Evolutionary conservation across 345 rosid genomes (phyloP).

Genomic region (Euclidium syriacum): DNA sequence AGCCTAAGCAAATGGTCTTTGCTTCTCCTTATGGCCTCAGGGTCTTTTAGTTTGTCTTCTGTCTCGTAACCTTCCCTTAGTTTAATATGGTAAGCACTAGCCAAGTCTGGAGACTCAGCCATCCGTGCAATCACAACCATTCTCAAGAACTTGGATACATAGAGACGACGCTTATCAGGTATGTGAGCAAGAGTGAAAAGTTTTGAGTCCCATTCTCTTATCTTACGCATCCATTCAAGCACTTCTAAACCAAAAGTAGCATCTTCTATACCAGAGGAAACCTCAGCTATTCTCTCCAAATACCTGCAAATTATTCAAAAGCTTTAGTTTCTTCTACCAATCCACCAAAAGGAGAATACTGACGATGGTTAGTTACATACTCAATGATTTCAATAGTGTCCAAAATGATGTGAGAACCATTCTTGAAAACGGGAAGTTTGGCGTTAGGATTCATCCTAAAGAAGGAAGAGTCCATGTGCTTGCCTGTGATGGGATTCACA

Average conservation of each 20-base stretch:
- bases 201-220: constrained; percentile 71
- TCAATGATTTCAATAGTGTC: constrained; percentile 72
- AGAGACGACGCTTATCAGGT: constrained; percentile 49
- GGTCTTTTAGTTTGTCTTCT: constrained; percentile 62
- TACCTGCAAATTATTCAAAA: constrained; percentile 46
- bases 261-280: constrained; percentile 46
- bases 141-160: constrained; percentile 67
- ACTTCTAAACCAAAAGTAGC: constrained; percentile 43
- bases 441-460: constrained; percentile 68
- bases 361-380: constrained; percentile 42
- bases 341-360: not conserved
- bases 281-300: constrained; percentile 64
- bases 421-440: constrained; percentile 77
- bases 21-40: constrained; percentile 44
- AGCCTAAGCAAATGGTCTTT: constrained; percentile 53
- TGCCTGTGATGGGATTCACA: constrained; percentile 75
- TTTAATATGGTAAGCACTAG: constrained; percentile 75
- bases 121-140: constrained; percentile 73
- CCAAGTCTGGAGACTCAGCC: constrained; percentile 83
- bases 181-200: constrained; percentile 64
- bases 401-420: constrained; percentile 65
- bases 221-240: constrained; percentile 69
- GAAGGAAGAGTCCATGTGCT: constrained; percentile 79
- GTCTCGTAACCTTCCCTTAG: constrained; percentile 65
- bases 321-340: not conserved